Evolutionary conservation across 1,139 yeast genomes (phyloP), one percentile per base, ranked within the genome.

Genomic region (Scheffersomyces insectosa): DNA sequence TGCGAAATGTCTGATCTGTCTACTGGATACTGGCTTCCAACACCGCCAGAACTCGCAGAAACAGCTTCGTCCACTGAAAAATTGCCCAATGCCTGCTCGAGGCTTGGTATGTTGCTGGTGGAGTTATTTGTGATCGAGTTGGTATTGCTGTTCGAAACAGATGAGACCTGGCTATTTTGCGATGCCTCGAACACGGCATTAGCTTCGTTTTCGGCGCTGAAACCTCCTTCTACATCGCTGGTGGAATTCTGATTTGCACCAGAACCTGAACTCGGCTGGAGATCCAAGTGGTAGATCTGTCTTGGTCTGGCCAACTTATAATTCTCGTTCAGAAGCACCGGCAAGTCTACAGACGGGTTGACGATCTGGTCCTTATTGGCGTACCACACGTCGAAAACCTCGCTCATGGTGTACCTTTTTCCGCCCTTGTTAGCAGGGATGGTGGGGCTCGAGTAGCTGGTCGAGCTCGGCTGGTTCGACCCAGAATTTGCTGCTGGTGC

Each of bases 371-470:
- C 62, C 44, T 77, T 70, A 62, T 79, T 69, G 32, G 70, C 66
- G 29, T 68, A 62, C 78, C 83, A 82, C 14, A 82, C 75, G 32
- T 72, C 66, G 47, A 82, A 70, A 50, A 82, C 75, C 49, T 82
- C 82, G 30, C 75, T 73, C 60, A 80, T 66, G 11, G 78, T 56
- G 51, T 82, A 82, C 38, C 63, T 56, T 49, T 68, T 63, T 39
- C 75, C 63, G 23, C 63, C 68, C 42, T 60, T 62, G 50, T 74
- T 74, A 33, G 66, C 59, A 9, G 76, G 75, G 39, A 73, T 69
- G 40, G 65, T 56, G 35, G 33, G 33, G 11, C 42, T 34, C 10
- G 30, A 9, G n/a, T 32, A 42, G 12, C 39, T 2, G 25, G 8
- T 20, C 25, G 25, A 5, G 25, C 6, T 20, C 25, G 25, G 8